Base-by-base conservation (phyloP, 768 basidiomycete genomes). In the Dentipellis sp. region DNA sequence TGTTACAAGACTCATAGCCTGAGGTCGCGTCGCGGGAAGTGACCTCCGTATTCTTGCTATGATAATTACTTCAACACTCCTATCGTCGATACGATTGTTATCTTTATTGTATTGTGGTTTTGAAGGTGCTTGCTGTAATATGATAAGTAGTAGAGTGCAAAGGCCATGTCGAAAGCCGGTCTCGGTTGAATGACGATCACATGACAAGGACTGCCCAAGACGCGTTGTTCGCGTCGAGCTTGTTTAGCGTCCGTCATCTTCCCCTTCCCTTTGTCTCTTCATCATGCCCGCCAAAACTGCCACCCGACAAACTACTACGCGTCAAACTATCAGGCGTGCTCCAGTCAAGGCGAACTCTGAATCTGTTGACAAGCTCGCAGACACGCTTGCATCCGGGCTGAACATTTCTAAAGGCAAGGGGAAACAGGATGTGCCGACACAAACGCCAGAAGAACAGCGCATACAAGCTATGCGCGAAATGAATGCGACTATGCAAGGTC, bases 401-500 rank as follows among this genome's bases (percentile, higher is more conserved):
- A 55, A 59, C 12, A 65, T 67, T 10, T 65, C 68, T 6, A 66
- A 67, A 36, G 57, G 53, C 17, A 61, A 64, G 19, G 51, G 50
- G 22, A 52, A 40, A 3, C 39, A 55, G 34, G 39, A 35, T 45
- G 39, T 50, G 40, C 34, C 39, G 22, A 42, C 35, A 19, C 22
- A 56, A 47, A 39, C 52, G 8, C 16, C 38, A 1, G 37, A 58
- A 45, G 56, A 58, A 8, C 50, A 35, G 16, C 50, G 60, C 10
- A 38, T 54, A 3, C 17, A 66, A 3, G 76, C 80, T 1, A 91
- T 89, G 88, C 77, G 78, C 19, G 69, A 74, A 2, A 79, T 88
- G 9, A 91, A 91, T 58, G 50, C 74, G 1, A 77, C 81, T 0
- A 79, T 83, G 5, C 86, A 86, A 60, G 72, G 69, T 0, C 66